A percentile compares a stretch with the other conserved stretches of the same genome.
phyloP scores from a whole-genome alignment of 2,329 filamentous ascomycete species.

The Penicillium olsonii region DNA sequence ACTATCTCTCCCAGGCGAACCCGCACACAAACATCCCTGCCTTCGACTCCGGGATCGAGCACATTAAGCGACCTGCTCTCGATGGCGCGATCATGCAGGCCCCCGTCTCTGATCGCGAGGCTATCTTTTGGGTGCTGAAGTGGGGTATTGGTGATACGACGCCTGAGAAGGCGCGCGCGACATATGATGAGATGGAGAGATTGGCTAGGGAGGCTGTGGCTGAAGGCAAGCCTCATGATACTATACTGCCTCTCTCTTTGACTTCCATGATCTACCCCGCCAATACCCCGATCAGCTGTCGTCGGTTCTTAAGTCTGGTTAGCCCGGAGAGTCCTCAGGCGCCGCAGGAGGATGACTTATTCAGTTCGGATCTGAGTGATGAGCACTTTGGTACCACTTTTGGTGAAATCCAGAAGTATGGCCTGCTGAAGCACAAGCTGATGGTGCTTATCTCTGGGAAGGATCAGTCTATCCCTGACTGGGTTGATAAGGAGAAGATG shows the following conservation, averaged over 20 bases:
- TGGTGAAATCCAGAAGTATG: slow-evolving; percentile 48
- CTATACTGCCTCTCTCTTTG: slow-evolving; percentile 36
- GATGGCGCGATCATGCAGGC: slow-evolving; percentile 80
- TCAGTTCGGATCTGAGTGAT: slow-evolving; percentile 70
- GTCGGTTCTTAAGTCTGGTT: slow-evolving; percentile 60
- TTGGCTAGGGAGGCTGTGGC: slow-evolving; percentile 32
- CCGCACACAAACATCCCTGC: slow-evolving; percentile 34
- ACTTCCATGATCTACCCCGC: slow-evolving; percentile 35
- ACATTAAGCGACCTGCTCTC: slow-evolving; percentile 53
- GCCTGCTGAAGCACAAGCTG: slow-evolving; percentile 42
- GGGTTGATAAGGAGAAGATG: slow-evolving; percentile 49
- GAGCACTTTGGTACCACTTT: slow-evolving; percentile 63
- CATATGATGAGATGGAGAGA: slow-evolving; percentile 35
- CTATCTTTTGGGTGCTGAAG: slow-evolving; percentile 45
- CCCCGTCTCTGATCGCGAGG: slow-evolving; percentile 75
- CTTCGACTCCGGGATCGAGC: slow-evolving; percentile 32
- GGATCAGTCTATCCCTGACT: slow-evolving; percentile 49
- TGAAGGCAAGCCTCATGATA: slow-evolving; percentile 26
- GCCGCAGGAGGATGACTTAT: slow-evolving; percentile 79
- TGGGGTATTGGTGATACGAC: slow-evolving; percentile 28
- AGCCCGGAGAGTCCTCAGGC: slow-evolving; percentile 54
- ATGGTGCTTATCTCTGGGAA: slow-evolving; percentile 51
- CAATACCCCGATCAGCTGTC: slow-evolving; percentile 53
- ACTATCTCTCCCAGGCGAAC: slow-evolving; percentile 57
- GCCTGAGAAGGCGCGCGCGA: slow-evolving; percentile 22